Evolutionary conservation across 108 stramenopile genomes (phyloP), one percentile per base, ranked within the genome.

Genomic region (Skeletonema grethae): DNA sequence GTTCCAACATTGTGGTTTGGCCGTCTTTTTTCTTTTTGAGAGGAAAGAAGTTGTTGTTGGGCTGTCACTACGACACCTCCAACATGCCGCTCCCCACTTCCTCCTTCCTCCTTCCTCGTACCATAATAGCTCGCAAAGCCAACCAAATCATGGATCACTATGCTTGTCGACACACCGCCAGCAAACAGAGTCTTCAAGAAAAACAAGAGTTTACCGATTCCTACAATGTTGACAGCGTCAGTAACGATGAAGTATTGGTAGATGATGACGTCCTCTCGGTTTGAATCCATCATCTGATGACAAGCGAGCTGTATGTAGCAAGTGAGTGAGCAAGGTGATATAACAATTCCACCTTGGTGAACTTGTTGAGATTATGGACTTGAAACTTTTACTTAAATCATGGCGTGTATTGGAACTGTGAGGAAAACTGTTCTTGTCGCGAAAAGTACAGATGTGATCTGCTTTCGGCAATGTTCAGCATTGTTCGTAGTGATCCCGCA

Each of bases 401-500:
- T 53, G 50, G 1, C 50, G 22, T 24, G 7, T 6, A 6, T 53
- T 53, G 50, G 50, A 22, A 0, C 50, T 6, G 9, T 24, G 8
- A 22, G 22, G 7, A 53, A 53, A 4, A 1, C 24, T 28, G n/a
- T 53, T 20, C 50, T 53, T 53, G 50, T 2, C 22, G 7, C 22
- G 50, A 53, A 28, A 28, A 28, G 25, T 28, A 1, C 1, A 28
- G 25, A 28, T 28, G 25, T 28, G 25, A 53, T 9, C 22, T 53
- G 50, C 22, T 53, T 7, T 20, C 50, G 18, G 18, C 50, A 53
- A 53, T 53, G 50, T 53, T 53, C 22, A 53, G 50, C 50, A 53
- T 53, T 53, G 50, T 53, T 53, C 50, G 50, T 53, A 53, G 9
- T 53, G 22, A 22, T 53, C 50, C 50, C 22, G 50, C 8, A 53